phyloP scores from a whole-genome alignment of 140 eudicot species.

The Stevia rebaudiana region DNA sequence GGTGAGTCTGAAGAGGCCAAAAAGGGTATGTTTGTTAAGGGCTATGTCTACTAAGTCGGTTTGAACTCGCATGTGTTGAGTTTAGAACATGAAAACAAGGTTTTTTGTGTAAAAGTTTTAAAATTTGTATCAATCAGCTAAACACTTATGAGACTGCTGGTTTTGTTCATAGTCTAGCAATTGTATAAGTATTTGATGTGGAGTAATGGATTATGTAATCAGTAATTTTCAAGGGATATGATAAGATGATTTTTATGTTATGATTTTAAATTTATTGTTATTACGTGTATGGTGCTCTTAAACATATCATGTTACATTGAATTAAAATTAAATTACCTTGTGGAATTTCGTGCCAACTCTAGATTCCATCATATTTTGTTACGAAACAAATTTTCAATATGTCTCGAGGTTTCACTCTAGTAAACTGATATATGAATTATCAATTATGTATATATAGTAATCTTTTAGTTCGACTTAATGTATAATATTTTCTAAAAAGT shows the following conservation, averaged over 20 bases:
- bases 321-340: no score
- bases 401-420: no score
- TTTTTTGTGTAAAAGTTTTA: constrained; percentile 3
- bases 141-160: constrained; percentile 14
- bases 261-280: no score
- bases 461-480: no score
- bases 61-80: constrained; percentile 7
- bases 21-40: constrained; percentile 67
- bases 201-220: constrained; percentile 12
- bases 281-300: no score
- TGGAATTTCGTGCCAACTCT: no score
- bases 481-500: no score
- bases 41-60: constrained; percentile 52
- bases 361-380: no score
- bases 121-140: constrained; percentile 18
- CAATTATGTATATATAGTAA: no score
- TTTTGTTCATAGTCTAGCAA: constrained; percentile 26
- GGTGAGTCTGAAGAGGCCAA: constrained; percentile 88
- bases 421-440: no score
- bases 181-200: constrained; percentile 16
- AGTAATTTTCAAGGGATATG: constrained; percentile 17
- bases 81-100: constrained; percentile 11
- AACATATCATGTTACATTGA: no score
- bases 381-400: no score
- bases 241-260: constrained; percentile 21